Conservation (phyloP, 441 rosid species). For the Aquilaria agallochum region DNA sequence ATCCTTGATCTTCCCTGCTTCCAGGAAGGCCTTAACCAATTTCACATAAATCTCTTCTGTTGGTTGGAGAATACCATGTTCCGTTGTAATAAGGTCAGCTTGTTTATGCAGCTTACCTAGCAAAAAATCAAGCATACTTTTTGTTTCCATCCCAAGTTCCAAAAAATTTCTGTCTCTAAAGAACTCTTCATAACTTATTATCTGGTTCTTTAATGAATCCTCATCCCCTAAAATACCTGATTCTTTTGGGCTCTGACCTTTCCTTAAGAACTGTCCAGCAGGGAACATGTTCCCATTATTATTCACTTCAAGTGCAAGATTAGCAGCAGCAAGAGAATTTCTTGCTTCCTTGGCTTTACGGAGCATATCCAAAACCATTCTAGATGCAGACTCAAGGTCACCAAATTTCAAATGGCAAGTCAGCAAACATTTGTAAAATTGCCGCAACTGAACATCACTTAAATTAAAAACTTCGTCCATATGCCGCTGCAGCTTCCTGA, state of each 20-base stretch:
- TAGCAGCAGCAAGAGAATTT: constrained; percentile 65
- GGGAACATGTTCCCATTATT: constrained; percentile 22
- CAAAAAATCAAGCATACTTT: constrained; percentile 43
- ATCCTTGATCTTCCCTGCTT: constrained; percentile 66
- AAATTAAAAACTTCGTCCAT: constrained; percentile 70
- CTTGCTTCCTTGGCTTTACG: constrained; percentile 67
- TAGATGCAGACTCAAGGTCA: constrained; percentile 74
- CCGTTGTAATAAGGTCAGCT: constrained; percentile 53
- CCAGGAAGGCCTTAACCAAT: constrained; percentile 74
- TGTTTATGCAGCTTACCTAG: constrained; percentile 50
- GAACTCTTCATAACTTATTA: constrained; percentile 49
- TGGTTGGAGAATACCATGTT: constrained; percentile 77
- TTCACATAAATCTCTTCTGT: constrained; percentile 64
- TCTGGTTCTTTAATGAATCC: constrained; percentile 14
- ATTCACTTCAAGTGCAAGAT: constrained; percentile 22
- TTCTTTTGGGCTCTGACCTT: constrained; percentile 19
- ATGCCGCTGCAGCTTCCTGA: constrained; percentile 79
- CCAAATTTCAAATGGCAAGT: constrained; percentile 80
- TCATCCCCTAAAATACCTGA: constrained; percentile 13
- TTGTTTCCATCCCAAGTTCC: constrained; percentile 62
- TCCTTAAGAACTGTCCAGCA: constrained; percentile 22
- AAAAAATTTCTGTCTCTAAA: constrained; percentile 45
- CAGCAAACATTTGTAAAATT: constrained; percentile 72
- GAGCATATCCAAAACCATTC: constrained; percentile 87
- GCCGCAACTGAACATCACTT: constrained; percentile 65